Percentiles rank a stretch among this genome's conserved stretches.
These are phyloP conservation scores for Sistotremastrum niveocremeum DNA, from an alignment of 768 basidiomycete species.

Conservation along the genomic window DNA sequence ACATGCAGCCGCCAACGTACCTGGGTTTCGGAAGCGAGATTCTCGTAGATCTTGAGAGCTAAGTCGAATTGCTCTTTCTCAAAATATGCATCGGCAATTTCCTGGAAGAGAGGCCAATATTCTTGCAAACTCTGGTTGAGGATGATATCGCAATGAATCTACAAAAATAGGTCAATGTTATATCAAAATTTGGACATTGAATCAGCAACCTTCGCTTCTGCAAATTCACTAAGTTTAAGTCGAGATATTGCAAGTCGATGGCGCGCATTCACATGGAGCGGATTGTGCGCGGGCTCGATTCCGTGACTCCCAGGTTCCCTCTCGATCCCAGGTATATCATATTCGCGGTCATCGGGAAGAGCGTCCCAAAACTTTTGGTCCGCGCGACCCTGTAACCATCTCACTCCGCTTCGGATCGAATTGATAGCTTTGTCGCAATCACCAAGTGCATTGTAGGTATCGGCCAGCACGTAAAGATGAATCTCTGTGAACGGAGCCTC, in stretches of 20 bases:
- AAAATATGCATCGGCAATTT: slow-evolving; percentile 79
- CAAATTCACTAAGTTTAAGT: slow-evolving; percentile 63
- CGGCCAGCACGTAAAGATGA: slow-evolving; percentile 74
- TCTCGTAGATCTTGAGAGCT: slow-evolving; percentile 69
- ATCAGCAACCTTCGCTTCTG: slow-evolving; percentile 63
- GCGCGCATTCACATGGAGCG: slow-evolving; percentile 63
- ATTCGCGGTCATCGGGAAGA: slow-evolving; percentile 83
- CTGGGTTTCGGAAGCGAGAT: slow-evolving; percentile 58
- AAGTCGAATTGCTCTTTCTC: slow-evolving; percentile 63
- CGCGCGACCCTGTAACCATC: slow-evolving; percentile 84
- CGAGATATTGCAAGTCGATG: slow-evolving; percentile 76
- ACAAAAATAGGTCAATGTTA: background rate
- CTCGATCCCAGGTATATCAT: slow-evolving; percentile 33
- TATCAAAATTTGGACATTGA: background rate
- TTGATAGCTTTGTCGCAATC: slow-evolving; percentile 56
- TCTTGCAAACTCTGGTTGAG: slow-evolving; percentile 58
- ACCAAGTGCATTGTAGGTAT: slow-evolving; percentile 62
- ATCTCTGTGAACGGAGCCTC: slow-evolving; percentile 37
- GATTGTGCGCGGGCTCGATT: slow-evolving; percentile 42
- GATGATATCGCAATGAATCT: slow-evolving; percentile 72
- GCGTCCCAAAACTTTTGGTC: slow-evolving; percentile 69
- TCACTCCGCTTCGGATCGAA: slow-evolving; percentile 57
- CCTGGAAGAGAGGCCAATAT: slow-evolving; percentile 65
- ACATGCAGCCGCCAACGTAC: slow-evolving; percentile 26
- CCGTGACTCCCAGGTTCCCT: slow-evolving; percentile 26